A percentile compares a stretch with the other conserved stretches of the same genome.
These are phyloP conservation scores for Guyanaporus albipodus DNA, from an alignment of 768 basidiomycete genomes.

Conservation along the genomic window DNA sequence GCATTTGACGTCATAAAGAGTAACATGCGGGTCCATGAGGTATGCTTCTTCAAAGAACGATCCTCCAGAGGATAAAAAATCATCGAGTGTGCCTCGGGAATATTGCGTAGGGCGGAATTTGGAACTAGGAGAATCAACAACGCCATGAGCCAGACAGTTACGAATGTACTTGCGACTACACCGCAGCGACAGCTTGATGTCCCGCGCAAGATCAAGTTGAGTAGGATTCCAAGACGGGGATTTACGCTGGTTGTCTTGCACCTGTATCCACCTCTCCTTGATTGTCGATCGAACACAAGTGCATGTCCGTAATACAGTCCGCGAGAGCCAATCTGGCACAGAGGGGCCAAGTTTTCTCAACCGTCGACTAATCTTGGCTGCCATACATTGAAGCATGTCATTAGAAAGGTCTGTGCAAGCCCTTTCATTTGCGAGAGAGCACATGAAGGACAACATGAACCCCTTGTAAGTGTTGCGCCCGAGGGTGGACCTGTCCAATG, in stretches of 20 bases:
- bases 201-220: constrained; percentile 24
- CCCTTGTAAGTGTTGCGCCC: constrained; percentile 26
- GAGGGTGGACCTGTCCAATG: constrained; percentile 18
- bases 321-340: constrained; percentile 16
- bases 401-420: constrained; percentile 12
- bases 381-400: constrained; percentile 36
- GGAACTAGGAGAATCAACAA: background rate
- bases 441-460: constrained; percentile 33
- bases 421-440: constrained; percentile 10
- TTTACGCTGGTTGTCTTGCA: constrained; percentile 26
- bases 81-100: constrained; percentile 10
- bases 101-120: constrained; percentile 2
- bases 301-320: constrained; percentile 3
- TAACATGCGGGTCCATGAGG: constrained; percentile 10
- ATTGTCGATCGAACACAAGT: constrained; percentile 20
- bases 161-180: constrained; percentile 29
- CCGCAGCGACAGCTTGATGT: constrained; percentile 34
- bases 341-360: constrained; percentile 34
- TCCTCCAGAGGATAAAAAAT: constrained; percentile 15
- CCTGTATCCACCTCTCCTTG: constrained; percentile 34
- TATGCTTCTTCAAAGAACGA: constrained; percentile 10
- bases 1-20: constrained; percentile 37
- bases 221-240: constrained; percentile 31
- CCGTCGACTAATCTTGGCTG: constrained; percentile 36
- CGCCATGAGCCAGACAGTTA: constrained; percentile 8